These are phyloP conservation scores for Alternaria sp. DNA, from an alignment of 2,329 filamentous ascomycete species.

Conservation along the genomic window DNA sequence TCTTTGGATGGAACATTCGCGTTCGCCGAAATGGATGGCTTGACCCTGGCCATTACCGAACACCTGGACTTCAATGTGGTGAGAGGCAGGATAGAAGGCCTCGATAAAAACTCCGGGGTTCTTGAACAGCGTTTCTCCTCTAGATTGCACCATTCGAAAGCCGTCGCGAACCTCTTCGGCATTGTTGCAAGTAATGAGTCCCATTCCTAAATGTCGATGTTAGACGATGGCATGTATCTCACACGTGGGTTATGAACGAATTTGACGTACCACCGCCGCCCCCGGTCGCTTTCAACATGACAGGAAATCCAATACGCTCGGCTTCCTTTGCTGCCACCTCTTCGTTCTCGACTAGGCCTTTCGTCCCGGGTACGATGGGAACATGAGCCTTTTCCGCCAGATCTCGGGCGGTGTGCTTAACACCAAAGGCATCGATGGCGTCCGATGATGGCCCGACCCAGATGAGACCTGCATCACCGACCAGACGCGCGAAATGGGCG, in stretches of 20 bases:
- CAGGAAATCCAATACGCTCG: constrained; percentile 55
- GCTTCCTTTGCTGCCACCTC: constrained; percentile 50
- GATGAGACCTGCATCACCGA: constrained; percentile 60
- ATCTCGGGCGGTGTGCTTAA: constrained; percentile 64
- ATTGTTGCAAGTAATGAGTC: constrained; percentile 48
- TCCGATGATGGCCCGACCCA: constrained; percentile 66
- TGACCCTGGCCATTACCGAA: constrained; percentile 83
- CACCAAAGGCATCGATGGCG: constrained; percentile 62
- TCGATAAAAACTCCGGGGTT: constrained; percentile 55
- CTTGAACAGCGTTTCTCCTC: constrained; percentile 48
- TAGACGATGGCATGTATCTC: not conserved
- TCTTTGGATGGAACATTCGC: constrained; percentile 86
- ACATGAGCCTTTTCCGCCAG: constrained; percentile 60
- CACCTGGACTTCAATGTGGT: constrained; percentile 87
- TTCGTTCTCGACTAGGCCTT: constrained; percentile 54
- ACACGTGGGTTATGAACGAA: not conserved
- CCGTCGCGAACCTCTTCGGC: constrained; percentile 48
- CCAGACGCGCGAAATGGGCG: constrained; percentile 63
- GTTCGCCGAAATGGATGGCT: constrained; percentile 82
- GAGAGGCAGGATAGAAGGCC: constrained; percentile 35
- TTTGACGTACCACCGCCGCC: constrained; percentile 58
- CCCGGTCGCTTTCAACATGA: constrained; percentile 67
- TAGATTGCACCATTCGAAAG: constrained; percentile 57
- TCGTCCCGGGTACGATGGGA: constrained; percentile 62
- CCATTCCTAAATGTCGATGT: constrained; percentile 38